These are phyloP conservation scores for Alnus rubra DNA, from an alignment of 306 rosid species.

Conservation along the genomic window DNA sequence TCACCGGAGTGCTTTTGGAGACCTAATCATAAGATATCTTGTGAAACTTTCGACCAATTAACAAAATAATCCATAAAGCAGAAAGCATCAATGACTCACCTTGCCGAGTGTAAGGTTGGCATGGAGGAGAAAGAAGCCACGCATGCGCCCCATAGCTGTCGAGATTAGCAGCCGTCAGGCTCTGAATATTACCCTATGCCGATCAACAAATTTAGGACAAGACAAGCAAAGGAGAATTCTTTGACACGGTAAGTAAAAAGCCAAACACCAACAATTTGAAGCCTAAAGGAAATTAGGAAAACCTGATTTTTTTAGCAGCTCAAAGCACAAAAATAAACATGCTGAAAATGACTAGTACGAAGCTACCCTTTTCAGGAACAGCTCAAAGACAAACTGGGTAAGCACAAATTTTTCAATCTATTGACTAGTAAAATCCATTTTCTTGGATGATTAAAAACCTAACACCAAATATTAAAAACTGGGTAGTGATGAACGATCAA, in stretches of 20 bases:
- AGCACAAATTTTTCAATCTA: not conserved
- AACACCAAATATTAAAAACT: not conserved
- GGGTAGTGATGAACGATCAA: not conserved
- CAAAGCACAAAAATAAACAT: not conserved
- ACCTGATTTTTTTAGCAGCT: not conserved
- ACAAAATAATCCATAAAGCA: slow-evolving; percentile 11
- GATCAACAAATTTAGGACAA: slow-evolving; percentile 18
- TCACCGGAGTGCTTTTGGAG: slow-evolving; percentile 88
- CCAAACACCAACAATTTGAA: slow-evolving; percentile 6
- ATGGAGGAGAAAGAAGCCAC: slow-evolving; percentile 99
- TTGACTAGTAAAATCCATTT: slow-evolving; percentile 1
- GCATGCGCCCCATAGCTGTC: slow-evolving; percentile 66
- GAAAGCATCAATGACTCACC: slow-evolving; percentile 42
- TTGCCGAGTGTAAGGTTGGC: slow-evolving; percentile 98
- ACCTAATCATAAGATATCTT: slow-evolving; percentile 53
- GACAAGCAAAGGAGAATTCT: slow-evolving; percentile 4
- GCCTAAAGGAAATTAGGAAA: slow-evolving; percentile 1
- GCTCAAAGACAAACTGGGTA: not conserved
- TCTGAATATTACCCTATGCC: slow-evolving; percentile 81
- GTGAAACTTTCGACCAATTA: slow-evolving; percentile 30
- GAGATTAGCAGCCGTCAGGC: slow-evolving; percentile 75
- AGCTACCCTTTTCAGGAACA: not conserved
- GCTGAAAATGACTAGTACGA: not conserved
- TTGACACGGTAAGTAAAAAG: slow-evolving; percentile 9
- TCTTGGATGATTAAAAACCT: slow-evolving; percentile 1